Evolutionary conservation across 1,284 basidiomycete species (phyloP).

Genomic region (Neonothopanus nambi): DNA sequence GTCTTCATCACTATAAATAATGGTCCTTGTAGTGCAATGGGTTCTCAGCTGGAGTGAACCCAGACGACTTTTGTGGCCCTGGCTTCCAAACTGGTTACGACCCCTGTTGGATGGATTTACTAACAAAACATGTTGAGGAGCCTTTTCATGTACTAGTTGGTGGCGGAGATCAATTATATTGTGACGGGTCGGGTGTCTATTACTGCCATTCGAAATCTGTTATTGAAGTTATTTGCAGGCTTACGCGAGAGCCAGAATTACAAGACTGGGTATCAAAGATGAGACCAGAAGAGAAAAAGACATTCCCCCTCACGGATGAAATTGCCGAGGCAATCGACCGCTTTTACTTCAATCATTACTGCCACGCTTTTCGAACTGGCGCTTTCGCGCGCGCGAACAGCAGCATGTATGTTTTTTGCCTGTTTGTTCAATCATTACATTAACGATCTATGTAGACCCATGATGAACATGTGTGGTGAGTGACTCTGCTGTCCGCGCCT

Average conservation of each 20-base stretch:
- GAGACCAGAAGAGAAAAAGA: conserved; percentile 65
- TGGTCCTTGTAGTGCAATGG: conserved; percentile 70
- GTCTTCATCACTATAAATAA: neutral
- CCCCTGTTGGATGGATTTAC: conserved; percentile 91
- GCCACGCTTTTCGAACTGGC: conserved; percentile 81
- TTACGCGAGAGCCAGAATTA: conserved; percentile 75
- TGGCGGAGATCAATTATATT: conserved; percentile 86
- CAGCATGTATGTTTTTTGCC: conserved; percentile 70
- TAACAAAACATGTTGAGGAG: conserved; percentile 74
- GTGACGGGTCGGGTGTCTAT: conserved; percentile 50
- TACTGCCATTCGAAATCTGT: neutral
- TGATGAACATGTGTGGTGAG: conserved; percentile 65
- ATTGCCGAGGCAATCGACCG: conserved; percentile 84
- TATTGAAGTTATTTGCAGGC: conserved; percentile 33
- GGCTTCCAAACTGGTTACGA: conserved; percentile 81
- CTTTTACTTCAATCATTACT: conserved; percentile 91
- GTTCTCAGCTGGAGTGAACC: conserved; percentile 78
- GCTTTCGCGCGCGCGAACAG: conserved; percentile 93
- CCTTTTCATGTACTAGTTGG: conserved; percentile 89
- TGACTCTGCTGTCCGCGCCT: conserved; percentile 10
- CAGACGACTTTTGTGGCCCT: conserved; percentile 75
- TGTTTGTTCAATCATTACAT: neutral
- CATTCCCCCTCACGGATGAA: conserved; percentile 68
- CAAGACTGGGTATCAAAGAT: conserved; percentile 80
- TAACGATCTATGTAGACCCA: conserved; percentile 42